These are phyloP conservation scores for Oryza punctata DNA, from an alignment of 176 grass and related monocot genomes.

Conservation along the genomic window DNA sequence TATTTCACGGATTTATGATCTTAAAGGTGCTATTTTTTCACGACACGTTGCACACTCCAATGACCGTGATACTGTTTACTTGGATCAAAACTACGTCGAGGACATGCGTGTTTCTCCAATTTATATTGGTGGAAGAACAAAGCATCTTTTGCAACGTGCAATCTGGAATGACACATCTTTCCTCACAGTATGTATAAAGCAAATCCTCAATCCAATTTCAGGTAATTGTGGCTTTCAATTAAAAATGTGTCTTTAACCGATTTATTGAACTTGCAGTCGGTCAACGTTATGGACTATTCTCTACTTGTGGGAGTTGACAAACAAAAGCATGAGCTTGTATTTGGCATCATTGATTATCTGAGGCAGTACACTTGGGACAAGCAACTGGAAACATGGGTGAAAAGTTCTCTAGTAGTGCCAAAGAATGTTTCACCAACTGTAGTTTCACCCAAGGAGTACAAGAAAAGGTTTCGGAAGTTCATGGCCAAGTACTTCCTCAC, in stretches of 20 bases:
- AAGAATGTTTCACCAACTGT: conserved; percentile 83
- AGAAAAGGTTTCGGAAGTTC: conserved; percentile 90
- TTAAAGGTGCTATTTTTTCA: conserved; percentile 77
- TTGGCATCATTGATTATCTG: conserved; percentile 95
- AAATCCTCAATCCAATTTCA: conserved; percentile 23
- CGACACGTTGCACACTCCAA: conserved; percentile 55
- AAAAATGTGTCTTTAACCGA: conserved; percentile 29
- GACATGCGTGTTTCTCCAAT: conserved; percentile 84
- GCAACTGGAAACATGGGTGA: conserved; percentile 90
- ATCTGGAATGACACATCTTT: conserved; percentile 98
- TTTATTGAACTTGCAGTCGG: conserved; percentile 65
- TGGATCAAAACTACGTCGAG: conserved; percentile 91
- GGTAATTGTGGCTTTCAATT: conserved; percentile 32
- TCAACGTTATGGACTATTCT: conserved; percentile 96
- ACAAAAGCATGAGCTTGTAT: conserved; percentile 74
- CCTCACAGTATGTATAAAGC: conserved; percentile 78
- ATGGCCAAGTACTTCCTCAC: conserved; percentile 78
- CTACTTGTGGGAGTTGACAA: conserved; percentile 90
- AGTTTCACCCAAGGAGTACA: conserved; percentile 81
- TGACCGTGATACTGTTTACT: conserved; percentile 58
- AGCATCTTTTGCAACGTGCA: conserved; percentile 90
- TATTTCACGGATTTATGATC: conserved; percentile 79
- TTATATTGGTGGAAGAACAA: conserved; percentile 91
- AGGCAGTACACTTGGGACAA: conserved; percentile 98
- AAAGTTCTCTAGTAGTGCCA: conserved; percentile 79